Percentiles rank a stretch among this genome's conserved stretches.
These are phyloP conservation scores for Zalaria obscura DNA, from an alignment of 2,329 filamentous ascomycete genomes.

Conservation along the genomic window DNA sequence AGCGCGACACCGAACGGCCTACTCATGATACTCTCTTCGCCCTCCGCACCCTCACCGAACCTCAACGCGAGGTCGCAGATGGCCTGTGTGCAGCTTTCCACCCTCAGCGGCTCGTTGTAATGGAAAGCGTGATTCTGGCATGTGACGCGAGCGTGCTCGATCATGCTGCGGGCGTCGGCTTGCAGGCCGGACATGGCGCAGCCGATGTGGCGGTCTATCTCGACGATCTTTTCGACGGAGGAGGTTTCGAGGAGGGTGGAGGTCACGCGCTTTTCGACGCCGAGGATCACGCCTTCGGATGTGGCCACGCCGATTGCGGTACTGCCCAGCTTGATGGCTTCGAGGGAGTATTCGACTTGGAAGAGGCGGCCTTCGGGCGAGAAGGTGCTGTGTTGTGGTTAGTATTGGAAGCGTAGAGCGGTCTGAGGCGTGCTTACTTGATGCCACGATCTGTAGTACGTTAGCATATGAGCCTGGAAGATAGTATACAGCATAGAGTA, in stretches of 20 bases:
- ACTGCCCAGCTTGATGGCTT: conserved; percentile 98
- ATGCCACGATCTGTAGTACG: conserved; percentile 70
- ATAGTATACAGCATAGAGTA: conserved; percentile 11
- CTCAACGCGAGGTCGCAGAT: conserved; percentile 94
- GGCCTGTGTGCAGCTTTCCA: conserved; percentile 96
- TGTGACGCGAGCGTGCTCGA: conserved; percentile 96
- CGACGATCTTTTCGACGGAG: conserved; percentile 98
- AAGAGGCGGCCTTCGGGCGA: conserved; percentile 98
- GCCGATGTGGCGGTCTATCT: conserved; percentile 97
- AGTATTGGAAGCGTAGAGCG: conserved; percentile 35
- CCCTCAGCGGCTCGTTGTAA: conserved; percentile 86
- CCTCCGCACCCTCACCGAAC: conserved; percentile 94
- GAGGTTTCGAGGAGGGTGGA: conserved; percentile 94
- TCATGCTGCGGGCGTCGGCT: conserved; percentile 92
- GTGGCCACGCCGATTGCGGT: conserved; percentile 96
- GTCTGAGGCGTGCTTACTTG: conserved; percentile 62
- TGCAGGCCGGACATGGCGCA: conserved; percentile 98
- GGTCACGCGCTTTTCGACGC: conserved; percentile 97
- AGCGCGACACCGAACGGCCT: conserved; percentile 92
- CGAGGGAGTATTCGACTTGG: conserved; percentile 99
- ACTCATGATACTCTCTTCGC: conserved; percentile 90
- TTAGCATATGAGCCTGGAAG: conserved; percentile 8
- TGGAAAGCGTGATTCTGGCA: conserved; percentile 96
- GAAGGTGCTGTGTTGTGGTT: conserved; percentile 60
- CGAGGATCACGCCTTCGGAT: conserved; percentile 85